A percentile compares a stretch with the other conserved stretches of the same genome.
These are phyloP conservation scores for Ogataea methanolica DNA, from an alignment of 805 yeast species.

Conservation along the genomic window DNA sequence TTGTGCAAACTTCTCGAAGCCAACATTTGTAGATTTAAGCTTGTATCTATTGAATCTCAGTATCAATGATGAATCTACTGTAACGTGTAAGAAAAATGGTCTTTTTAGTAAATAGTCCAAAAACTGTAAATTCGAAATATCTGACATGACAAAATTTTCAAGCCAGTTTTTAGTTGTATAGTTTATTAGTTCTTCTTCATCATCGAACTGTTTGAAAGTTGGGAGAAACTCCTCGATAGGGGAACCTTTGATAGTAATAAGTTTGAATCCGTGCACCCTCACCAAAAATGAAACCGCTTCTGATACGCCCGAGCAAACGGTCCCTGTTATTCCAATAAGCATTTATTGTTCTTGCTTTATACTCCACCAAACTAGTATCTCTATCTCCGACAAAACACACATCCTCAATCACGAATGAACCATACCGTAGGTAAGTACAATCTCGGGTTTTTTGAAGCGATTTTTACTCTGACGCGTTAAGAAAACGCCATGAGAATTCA, in stretches of 20 bases:
- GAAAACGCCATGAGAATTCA: no score
- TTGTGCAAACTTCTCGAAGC: conserved; percentile 14
- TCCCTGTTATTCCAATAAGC: conserved; percentile 76
- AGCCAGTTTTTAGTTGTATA: conserved; percentile 67
- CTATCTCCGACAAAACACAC: no score
- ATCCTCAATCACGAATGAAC: no score
- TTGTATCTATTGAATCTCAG: conserved; percentile 39
- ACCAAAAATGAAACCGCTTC: conserved; percentile 57
- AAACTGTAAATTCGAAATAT: conserved; percentile 38
- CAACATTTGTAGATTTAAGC: conserved; percentile 3
- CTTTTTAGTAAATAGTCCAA: conserved; percentile 52
- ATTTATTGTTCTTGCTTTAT: conserved; percentile 28
- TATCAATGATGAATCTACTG: conserved; percentile 67
- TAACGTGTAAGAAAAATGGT: conserved; percentile 79
- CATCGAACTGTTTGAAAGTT: conserved; percentile 29
- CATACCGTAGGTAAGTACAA: no score
- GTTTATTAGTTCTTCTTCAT: conserved; percentile 44
- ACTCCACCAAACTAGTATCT: no score
- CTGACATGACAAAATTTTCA: conserved; percentile 53
- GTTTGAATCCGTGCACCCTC: conserved; percentile 44
- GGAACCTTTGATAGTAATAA: conserved; percentile 23
- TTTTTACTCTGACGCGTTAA: no score
- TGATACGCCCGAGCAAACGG: conserved; percentile 60
- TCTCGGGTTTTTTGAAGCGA: no score
- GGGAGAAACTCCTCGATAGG: conserved; percentile 19